Evolutionary conservation across 768 basidiomycete genomes (phyloP), one percentile per base, ranked within the genome.

Genomic region (Hypholoma fasciculare): DNA sequence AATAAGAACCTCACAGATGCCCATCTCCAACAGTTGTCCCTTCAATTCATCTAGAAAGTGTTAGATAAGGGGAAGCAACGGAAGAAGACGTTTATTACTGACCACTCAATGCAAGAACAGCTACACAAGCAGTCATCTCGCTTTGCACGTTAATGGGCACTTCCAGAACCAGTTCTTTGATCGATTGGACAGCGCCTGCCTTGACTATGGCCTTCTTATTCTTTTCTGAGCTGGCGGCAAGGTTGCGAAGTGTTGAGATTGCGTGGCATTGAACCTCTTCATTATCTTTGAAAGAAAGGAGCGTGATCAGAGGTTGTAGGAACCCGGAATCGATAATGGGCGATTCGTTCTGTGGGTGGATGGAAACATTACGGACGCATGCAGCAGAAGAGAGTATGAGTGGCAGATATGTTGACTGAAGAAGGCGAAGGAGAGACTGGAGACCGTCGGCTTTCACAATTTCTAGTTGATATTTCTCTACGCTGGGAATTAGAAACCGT

Each of bases 251-350:
- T 0, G 97, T 99, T 12, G 94, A 96, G 63, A 99, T 99, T 17
- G 97, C 97, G 67, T 99, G 97, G 69, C 97, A 98, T 71, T 99
- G 97, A 20, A 99, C 95, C 74, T 99, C 97, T 76, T 99, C 97
- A 68, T 98, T 98, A 73, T 99, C 97, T 72, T 98, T 98, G 79
- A 98, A 98, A 1, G 96, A 93, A 19, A 99, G 79, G 34, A 99
- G 83, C 69, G 94, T 95, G 72, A 99, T 98, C 40, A 99, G 78
- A 0, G 97, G 97, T 67, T 94, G 90, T 61, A 98, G 76, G 81
- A 99, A 99, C 17, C 96, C 96, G 37, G 94, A 92, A 67, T 99
- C 97, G 71, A 99, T 99, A 72, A 99, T 99, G 16, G 96, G 97
- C 1, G 95, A 97, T 73, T 98, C 97, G 79, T 99, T 99, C 70